Percentiles rank a stretch among this genome's conserved stretches.
phyloP scores from a whole-genome alignment of 1,284 basidiomycete species.

The Pseudomicrostroma phylloplanum region DNA sequence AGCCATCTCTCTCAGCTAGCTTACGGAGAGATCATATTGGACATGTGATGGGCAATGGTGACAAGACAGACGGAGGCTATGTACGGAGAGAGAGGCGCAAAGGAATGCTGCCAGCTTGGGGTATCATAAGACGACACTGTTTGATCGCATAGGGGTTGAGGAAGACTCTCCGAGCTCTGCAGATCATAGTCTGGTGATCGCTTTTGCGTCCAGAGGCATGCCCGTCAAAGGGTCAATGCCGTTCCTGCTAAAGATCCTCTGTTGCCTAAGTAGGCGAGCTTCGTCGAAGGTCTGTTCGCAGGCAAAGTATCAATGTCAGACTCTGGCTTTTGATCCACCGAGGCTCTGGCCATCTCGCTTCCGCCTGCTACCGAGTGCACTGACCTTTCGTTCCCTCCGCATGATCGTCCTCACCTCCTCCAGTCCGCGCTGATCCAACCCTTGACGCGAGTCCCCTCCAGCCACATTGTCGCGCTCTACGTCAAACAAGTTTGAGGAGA shows the following conservation, averaged over 20 bases:
- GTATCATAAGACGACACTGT: no score
- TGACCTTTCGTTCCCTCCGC: background rate
- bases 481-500: background rate
- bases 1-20: no score
- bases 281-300: constrained; percentile 35
- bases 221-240: constrained; percentile 46
- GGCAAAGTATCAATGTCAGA: background rate
- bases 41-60: no score
- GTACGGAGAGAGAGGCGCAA: no score
- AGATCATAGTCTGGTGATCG: constrained; percentile 27
- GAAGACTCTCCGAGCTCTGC: background rate
- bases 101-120: no score
- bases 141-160: no score
- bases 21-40: no score
- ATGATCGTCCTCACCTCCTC: constrained; percentile 3
- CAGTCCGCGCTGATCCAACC: background rate
- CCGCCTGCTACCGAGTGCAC: background rate
- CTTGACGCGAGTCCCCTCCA: background rate
- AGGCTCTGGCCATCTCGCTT: no score
- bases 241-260: constrained; percentile 28
- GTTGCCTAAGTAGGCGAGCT: constrained; percentile 40
- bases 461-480: background rate
- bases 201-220: constrained; percentile 42
- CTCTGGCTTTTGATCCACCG: no score
- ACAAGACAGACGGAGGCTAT: no score